Conservation (phyloP, 768 basidiomycete genomes). For the Pholiota conissans region DNA sequence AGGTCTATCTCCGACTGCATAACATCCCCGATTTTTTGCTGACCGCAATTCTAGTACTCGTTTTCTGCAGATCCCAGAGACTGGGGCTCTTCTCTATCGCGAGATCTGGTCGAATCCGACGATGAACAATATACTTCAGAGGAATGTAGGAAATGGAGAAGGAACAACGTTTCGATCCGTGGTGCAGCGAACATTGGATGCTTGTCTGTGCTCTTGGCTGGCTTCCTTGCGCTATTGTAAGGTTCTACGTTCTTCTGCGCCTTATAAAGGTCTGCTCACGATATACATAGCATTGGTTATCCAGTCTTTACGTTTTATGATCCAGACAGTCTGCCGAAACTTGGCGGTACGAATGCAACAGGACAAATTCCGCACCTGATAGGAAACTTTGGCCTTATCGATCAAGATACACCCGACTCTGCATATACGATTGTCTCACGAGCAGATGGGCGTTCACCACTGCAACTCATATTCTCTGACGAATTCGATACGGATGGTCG, state of each 20-base stretch:
- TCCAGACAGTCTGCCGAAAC: slow-evolving; percentile 18
- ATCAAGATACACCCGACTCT: slow-evolving; percentile 52
- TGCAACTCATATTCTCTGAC: slow-evolving; percentile 72
- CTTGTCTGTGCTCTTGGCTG: slow-evolving; percentile 40
- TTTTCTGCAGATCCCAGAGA: slow-evolving; percentile 53
- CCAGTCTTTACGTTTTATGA: slow-evolving; percentile 36
- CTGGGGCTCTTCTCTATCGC: slow-evolving; percentile 54
- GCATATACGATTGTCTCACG: slow-evolving; percentile 58
- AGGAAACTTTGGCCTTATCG: slow-evolving; percentile 58
- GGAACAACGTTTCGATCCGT: slow-evolving; percentile 48
- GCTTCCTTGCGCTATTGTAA: slow-evolving; percentile 61
- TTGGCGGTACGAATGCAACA: slow-evolving; percentile 56
- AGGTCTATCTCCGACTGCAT: slow-evolving; percentile 12
- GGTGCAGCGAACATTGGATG: slow-evolving; percentile 70
- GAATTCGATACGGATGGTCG: slow-evolving; percentile 76
- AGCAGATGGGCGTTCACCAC: slow-evolving; percentile 47
- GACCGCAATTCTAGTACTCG: slow-evolving; percentile 37
- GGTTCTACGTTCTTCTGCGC: slow-evolving; percentile 29
- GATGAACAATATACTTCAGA: slow-evolving; percentile 33
- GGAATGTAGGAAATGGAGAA: background rate
- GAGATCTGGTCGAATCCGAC: slow-evolving; percentile 42
- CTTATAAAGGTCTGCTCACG: background rate
- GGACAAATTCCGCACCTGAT: slow-evolving; percentile 58
- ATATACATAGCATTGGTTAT: slow-evolving; percentile 31
- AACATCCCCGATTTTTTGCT: no score